Conservation (phyloP, 768 basidiomycete species). For the Termitomyces sp. region DNA sequence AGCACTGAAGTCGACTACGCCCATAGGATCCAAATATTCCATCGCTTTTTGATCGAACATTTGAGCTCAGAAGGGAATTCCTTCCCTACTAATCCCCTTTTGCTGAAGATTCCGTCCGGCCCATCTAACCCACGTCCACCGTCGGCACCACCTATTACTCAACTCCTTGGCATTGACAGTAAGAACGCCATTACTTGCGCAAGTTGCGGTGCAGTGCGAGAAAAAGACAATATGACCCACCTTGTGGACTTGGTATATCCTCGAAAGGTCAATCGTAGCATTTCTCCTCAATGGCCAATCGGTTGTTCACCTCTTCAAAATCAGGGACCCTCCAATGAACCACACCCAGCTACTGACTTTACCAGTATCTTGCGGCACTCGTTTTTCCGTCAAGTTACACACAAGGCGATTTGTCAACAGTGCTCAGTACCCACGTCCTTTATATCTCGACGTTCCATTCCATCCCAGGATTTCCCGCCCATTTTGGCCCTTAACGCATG, state of each 20-base stretch:
- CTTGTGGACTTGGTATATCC: slow-evolving; percentile 87
- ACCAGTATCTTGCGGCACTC: slow-evolving; percentile 69
- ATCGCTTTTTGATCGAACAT: slow-evolving; percentile 89
- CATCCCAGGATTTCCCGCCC: slow-evolving; percentile 70
- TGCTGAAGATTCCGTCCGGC: slow-evolving; percentile 36
- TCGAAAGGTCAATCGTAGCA: slow-evolving; percentile 56
- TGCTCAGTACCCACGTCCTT: slow-evolving; percentile 82
- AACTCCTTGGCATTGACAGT: slow-evolving; percentile 79
- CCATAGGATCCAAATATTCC: slow-evolving; percentile 91
- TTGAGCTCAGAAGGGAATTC: slow-evolving; percentile 72
- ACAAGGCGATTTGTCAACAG: slow-evolving; percentile 82
- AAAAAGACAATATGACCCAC: slow-evolving; percentile 80
- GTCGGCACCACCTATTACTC: slow-evolving; percentile 74
- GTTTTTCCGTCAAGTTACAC: slow-evolving; percentile 74
- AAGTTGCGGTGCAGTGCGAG: slow-evolving; percentile 67
- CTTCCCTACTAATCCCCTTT: slow-evolving; percentile 56
- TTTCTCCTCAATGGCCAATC: not conserved
- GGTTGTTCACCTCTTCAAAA: slow-evolving; percentile 3
- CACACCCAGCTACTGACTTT: slow-evolving; percentile 49
- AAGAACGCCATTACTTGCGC: slow-evolving; percentile 74
- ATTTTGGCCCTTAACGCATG: slow-evolving; percentile 85
- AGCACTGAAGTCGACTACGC: slow-evolving; percentile 73
- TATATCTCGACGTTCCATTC: slow-evolving; percentile 64
- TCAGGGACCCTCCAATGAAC: slow-evolving; percentile 37
- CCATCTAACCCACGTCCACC: slow-evolving; percentile 24